phyloP scores from a whole-genome alignment of 2,329 filamentous ascomycete genomes.

The Colletotrichum sp. region DNA sequence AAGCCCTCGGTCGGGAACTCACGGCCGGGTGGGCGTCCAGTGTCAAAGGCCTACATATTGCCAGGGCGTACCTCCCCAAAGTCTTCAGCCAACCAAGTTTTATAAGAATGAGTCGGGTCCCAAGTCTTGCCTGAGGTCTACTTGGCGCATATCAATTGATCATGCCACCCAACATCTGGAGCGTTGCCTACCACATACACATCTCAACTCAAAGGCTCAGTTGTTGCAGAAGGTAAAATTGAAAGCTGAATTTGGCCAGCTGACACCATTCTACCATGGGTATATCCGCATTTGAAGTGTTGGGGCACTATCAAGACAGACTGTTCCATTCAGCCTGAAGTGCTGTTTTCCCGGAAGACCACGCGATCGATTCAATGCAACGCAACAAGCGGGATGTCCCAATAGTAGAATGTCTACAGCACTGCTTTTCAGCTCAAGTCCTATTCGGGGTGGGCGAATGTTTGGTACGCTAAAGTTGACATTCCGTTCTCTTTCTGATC shows the following conservation, averaged over 20 bases:
- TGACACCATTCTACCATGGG: background rate
- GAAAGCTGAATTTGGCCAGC: background rate
- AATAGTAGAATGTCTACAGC: background rate
- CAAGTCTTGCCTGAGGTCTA: background rate
- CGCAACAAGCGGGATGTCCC: background rate
- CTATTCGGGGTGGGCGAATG: background rate
- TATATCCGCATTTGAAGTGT: background rate
- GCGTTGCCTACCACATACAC: background rate
- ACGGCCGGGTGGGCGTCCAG: background rate
- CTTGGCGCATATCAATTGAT: background rate
- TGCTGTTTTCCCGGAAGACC: background rate
- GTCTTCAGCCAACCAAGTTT: background rate
- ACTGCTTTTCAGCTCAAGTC: background rate
- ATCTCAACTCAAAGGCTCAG: background rate
- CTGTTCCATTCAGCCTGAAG: background rate
- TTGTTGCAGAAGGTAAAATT: background rate
- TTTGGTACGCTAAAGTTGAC: background rate
- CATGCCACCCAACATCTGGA: background rate
- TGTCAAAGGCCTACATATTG: background rate
- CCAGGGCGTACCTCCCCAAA: background rate
- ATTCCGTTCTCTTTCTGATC: background rate
- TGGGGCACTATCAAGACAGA: background rate
- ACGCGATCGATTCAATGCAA: background rate
- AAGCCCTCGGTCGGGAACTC: background rate
- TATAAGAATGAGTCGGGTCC: accelerated